These are phyloP conservation scores for Hymenoscyphus fructigenus DNA, from an alignment of 2,329 filamentous ascomycete species.

Conservation along the genomic window DNA sequence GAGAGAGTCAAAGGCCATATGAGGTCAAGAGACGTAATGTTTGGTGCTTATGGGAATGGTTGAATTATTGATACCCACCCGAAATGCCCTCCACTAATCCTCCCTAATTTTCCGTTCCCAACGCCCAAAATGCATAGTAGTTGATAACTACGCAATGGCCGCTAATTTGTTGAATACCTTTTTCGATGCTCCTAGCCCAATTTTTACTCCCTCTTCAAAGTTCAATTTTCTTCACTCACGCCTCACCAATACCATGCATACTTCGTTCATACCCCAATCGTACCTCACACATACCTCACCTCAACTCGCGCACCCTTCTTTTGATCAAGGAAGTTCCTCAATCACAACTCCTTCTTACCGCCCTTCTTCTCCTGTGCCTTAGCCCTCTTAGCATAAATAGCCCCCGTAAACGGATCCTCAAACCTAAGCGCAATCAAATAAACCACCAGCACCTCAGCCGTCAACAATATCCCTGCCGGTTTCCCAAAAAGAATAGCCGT, in stretches of 20 bases:
- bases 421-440: constrained; percentile 80
- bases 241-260: background rate
- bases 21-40: background rate
- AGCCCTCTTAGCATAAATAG: constrained; percentile 88
- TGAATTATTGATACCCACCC: constrained; percentile 4
- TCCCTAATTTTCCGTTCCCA: constrained; percentile 16
- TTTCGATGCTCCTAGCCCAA: constrained; percentile 13
- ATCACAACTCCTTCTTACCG: constrained; percentile 32
- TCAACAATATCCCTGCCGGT: constrained; percentile 80
- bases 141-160: constrained; percentile 32
- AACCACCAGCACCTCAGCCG: constrained; percentile 69
- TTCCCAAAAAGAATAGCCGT: constrained; percentile 82
- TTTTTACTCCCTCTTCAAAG: constrained; percentile 3
- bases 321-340: background rate
- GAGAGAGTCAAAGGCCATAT: background rate
- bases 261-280: background rate
- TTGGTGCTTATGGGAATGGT: constrained; percentile 15
- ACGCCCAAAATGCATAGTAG: constrained; percentile 31
- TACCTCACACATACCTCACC: constrained; percentile 4
- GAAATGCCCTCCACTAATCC: background rate
- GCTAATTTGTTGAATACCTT: constrained; percentile 30
- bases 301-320: background rate
- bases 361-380: constrained; percentile 45
- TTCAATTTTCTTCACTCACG: constrained; percentile 6
- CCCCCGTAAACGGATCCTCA: constrained; percentile 93